Base-by-base conservation (phyloP, 495 filamentous ascomycete species). In the Tuber aestivum region DNA sequence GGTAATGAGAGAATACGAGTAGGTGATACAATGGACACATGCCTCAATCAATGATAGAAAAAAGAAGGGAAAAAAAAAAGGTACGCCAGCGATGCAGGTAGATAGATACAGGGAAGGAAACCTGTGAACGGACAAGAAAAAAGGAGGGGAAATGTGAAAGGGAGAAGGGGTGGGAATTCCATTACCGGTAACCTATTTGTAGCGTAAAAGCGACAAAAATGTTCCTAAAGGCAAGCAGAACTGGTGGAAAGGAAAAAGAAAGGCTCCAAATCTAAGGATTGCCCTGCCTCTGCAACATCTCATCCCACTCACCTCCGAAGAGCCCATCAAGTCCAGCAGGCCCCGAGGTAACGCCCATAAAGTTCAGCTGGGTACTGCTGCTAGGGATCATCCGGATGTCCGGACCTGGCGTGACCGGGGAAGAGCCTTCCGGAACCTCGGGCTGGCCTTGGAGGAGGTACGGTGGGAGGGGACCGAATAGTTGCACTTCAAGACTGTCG, bases 391-490 rank as follows among this genome's bases (percentile, higher is more conserved):
- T 65, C 27, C 32, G 61, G 40, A 42, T 71, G 42, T 42, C 71
- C 48, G 14, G 27, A 20, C 50, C 74, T 50, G 38, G 9, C 27
- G 71, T 20, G 27, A 20, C 48, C 5, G 40, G 41, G 21, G 48
- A 27, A 70, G 32, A 35, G 23, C 44, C 56, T 35, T 77, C 44
- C 14, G 75, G 44, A 72, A 77, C 23, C 69, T 78, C 75, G 16
- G 82, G 77, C 70, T 83, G 82, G 41, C 80, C 82, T 65, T 87
- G 86, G 75, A 86, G 82, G n/a, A 89, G 80, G 76, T 89, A 89
- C 61, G 87, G 86, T 44, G 88, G 88, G 65, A 89, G 78, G 35
- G 88, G 87, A 10, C 86, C 87, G 74, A 87, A 87, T 16, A 88
- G 77, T 76, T 89, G 88, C 16, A 87, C 88, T 81, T 89, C 87